Evolutionary conservation across 495 filamentous ascomycete genomes (phyloP), one percentile per base, ranked within the genome.

Genomic region (Tuber magnatum): DNA sequence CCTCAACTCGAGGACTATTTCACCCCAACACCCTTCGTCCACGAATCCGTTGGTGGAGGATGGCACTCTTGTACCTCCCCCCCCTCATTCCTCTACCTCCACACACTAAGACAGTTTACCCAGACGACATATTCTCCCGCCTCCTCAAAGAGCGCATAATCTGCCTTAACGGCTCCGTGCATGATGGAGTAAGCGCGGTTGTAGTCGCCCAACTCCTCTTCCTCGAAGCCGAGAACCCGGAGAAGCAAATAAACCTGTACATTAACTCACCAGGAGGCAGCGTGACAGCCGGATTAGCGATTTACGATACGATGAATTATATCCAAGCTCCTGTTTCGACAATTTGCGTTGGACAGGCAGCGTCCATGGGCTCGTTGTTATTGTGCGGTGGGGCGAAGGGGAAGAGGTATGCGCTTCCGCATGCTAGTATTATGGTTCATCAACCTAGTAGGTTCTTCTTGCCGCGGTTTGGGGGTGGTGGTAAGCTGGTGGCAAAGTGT

Each of bases 271-370:
- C 96, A 4, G 95, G 95, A 42, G 95, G 95, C 44, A 93, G 91
- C n/a, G 95, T 99, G 56, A 97, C 94, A 72, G 94, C 93, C 0
- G 91, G 95, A 9, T 88, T 99, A 42, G 94, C 95, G 69, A 97
- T 99, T 82, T 99, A 99, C 86, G 95, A 99, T 84, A 98, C 96
- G 71, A 99, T 99, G 94, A 90, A 91, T 76, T 99, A 98, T 85
- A 98, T 99, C 84, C 89, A 89, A 76, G 92, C 92, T 7, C 93
- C 95, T 16, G 93, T 98, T 7, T 91, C 90, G 65, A 99, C 95
- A 4, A 97, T 98, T 77, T 98, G 96, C 83, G 88, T 98, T 38
- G 95, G 95, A 8, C 93, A 96, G 83, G 95, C 95, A 0, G 94
- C 95, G 6, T 93, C 91, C 32, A 99, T 99, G 95, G 95, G 94